phyloP scores from a whole-genome alignment of 75 land plant genomes.

The Picea sitchensis region DNA sequence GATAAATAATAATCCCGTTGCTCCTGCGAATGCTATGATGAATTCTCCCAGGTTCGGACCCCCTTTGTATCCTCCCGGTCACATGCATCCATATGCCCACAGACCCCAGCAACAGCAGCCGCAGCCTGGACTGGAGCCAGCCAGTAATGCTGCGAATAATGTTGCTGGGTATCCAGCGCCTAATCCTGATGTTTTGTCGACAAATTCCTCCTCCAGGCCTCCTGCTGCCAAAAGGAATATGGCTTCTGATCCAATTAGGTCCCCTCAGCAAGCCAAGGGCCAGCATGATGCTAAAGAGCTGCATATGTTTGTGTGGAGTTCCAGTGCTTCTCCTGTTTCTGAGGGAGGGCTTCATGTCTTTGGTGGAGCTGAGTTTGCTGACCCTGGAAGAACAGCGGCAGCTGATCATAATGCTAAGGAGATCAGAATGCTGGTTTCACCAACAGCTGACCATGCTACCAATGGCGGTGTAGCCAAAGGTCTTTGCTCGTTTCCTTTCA shows the following conservation, averaged over 20 bases:
- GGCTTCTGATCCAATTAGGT: background rate
- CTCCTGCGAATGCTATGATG: background rate
- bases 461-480: slow-evolving; percentile 8
- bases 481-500: background rate
- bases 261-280: slow-evolving; percentile 16
- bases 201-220: background rate
- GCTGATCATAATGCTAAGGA: slow-evolving; percentile 24
- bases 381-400: background rate
- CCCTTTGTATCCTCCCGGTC: slow-evolving; percentile 14
- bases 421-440: slow-evolving; percentile 30
- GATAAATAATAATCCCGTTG: background rate
- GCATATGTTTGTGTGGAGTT: slow-evolving; percentile 99
- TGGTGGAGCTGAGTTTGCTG: slow-evolving; percentile 33
- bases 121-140: slow-evolving; percentile 18
- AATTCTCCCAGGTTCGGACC: slow-evolving; percentile 29
- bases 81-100: background rate
- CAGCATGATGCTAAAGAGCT: slow-evolving; percentile 87
- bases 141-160: slow-evolving; percentile 23
- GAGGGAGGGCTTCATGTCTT: slow-evolving; percentile 65
- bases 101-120: slow-evolving; percentile 6
- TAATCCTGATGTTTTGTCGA: slow-evolving; percentile 12
- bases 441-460: slow-evolving; percentile 7
- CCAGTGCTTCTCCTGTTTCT: slow-evolving; percentile 82
- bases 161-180: slow-evolving; percentile 37
- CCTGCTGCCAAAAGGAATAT: background rate